These are phyloP conservation scores for Nicotiana tabacum DNA, from an alignment of 257 asterid genomes.

Conservation along the genomic window DNA sequence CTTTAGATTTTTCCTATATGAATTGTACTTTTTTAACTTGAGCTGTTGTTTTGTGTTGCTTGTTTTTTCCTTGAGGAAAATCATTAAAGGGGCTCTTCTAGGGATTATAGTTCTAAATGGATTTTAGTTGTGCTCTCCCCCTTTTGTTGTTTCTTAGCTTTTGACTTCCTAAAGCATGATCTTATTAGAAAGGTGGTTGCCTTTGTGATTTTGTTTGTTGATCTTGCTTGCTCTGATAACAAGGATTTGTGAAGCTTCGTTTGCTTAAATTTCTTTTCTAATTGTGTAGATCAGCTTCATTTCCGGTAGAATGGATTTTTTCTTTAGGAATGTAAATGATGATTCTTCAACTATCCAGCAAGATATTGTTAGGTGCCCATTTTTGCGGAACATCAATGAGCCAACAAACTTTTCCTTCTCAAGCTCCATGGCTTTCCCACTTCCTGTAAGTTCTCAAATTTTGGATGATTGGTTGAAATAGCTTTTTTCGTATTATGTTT, in stretches of 20 bases:
- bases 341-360: constrained; percentile 50
- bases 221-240: neutral
- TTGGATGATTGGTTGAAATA: neutral
- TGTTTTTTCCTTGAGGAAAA: too few relatives aligned
- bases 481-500: neutral
- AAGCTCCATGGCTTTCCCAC: constrained; percentile 44
- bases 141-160: neutral
- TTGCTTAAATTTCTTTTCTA: constrained; percentile 6
- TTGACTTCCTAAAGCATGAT: neutral
- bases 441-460: constrained; percentile 45
- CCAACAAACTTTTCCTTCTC: constrained; percentile 87
- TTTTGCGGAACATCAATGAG: constrained; percentile 85
- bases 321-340: constrained; percentile 45
- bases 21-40: neutral
- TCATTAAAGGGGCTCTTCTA: neutral
- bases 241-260: neutral
- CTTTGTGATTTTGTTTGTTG: neutral
- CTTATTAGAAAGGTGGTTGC: neutral
- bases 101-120: neutral
- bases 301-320: constrained; percentile 53
- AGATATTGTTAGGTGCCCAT: constrained; percentile 76
- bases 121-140: neutral
- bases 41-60: neutral
- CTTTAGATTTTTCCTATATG: neutral
- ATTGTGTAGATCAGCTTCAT: constrained; percentile 37